Conservation (phyloP, 345 rosid genomes). For the Crucihimalaya himalaica region DNA sequence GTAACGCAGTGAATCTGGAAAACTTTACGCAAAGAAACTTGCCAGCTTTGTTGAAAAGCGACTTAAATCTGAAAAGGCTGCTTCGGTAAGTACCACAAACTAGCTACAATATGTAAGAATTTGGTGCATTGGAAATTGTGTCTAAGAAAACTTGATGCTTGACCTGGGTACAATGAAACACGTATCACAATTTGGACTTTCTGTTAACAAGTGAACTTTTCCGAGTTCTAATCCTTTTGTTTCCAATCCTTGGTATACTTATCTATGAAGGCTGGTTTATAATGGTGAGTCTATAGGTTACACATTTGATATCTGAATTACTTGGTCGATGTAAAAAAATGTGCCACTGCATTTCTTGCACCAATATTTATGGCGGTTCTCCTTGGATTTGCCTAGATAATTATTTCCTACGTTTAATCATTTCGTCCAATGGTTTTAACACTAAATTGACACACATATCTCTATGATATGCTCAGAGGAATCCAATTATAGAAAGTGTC, state of each 20-base stretch:
- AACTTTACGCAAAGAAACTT: conserved; percentile 85
- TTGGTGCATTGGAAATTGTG: conserved; percentile 5
- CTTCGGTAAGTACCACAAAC: conserved; percentile 71
- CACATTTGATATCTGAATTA: neutral
- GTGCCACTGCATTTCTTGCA: neutral
- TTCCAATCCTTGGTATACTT: conserved; percentile 7
- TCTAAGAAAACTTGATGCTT: conserved; percentile 20
- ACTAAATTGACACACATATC: neutral
- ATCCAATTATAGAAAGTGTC: neutral
- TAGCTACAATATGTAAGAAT: conserved; percentile 5
- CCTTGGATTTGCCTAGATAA: neutral
- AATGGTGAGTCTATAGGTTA: conserved; percentile 1
- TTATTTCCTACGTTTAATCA: neutral
- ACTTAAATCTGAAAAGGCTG: conserved; percentile 92
- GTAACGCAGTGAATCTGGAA: conserved; percentile 76
- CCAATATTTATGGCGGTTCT: neutral
- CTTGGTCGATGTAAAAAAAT: neutral
- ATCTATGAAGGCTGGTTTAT: neutral
- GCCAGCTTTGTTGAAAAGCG: conserved; percentile 89
- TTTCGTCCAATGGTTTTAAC: neutral
- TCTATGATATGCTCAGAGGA: neutral
- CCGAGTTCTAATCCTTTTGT: neutral
- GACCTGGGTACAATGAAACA: conserved; percentile 11
- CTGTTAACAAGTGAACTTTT: neutral
- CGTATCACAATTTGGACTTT: conserved; percentile 7